A percentile compares a stretch with the other conserved stretches of the same genome.
These are phyloP conservation scores for Ogataea thermomethanolica DNA, from an alignment of 805 yeast species.

Conservation along the genomic window DNA sequence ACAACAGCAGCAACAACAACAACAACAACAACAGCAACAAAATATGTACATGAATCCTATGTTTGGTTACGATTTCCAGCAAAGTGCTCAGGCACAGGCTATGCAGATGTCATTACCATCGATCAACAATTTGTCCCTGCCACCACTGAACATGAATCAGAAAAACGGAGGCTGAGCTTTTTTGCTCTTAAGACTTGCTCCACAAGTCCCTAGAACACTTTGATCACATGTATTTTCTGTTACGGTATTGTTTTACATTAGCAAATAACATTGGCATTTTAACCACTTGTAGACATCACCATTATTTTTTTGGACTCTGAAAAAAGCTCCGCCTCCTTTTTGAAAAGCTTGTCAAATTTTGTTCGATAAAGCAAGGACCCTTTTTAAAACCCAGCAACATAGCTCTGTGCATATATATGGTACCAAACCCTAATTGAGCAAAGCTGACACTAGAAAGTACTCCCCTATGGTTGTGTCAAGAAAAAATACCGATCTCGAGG, in stretches of 20 bases:
- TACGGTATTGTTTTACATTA: background rate
- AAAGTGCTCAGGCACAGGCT: constrained; percentile 19
- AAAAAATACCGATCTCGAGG: constrained; percentile 16
- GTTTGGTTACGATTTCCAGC: constrained; percentile 24
- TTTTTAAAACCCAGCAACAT: constrained; percentile 3
- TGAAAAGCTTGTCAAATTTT: background rate
- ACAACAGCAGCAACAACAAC: constrained; percentile 20
- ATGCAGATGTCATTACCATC: constrained; percentile 28
- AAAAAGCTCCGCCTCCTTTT: constrained; percentile 12
- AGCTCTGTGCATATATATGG: background rate
- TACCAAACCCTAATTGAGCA: background rate
- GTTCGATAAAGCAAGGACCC: constrained; percentile 2
- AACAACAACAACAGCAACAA: constrained; percentile 17
- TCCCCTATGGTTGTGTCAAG: constrained; percentile 7
- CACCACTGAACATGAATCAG: constrained; percentile 31
- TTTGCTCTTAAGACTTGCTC: too few relatives aligned
- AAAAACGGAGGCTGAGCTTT: constrained; percentile 17
- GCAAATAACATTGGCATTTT: background rate
- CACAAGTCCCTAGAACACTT: background rate
- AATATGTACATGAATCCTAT: constrained; percentile 18
- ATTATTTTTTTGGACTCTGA: background rate
- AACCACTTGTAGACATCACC: background rate
- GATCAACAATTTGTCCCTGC: constrained; percentile 31
- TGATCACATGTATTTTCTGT: constrained; percentile 5
- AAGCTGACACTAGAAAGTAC: background rate